Base-by-base conservation (phyloP, 1,139 yeast genomes). In the Debaryomyces sp. region DNA sequence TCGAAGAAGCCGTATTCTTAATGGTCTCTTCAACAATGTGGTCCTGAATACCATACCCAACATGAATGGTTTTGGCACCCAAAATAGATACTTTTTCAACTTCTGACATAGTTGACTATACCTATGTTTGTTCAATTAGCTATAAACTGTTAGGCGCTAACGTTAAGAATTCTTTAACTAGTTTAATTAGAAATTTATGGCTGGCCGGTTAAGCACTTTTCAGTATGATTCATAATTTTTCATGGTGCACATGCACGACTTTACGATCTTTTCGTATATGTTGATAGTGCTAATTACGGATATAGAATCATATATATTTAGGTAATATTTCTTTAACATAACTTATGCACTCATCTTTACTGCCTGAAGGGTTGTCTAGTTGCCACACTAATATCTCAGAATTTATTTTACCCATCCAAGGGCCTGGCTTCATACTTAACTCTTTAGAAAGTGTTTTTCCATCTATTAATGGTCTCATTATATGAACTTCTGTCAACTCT, bases 11-110 rank as follows among this genome's bases (percentile, higher is more conserved):
- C 61, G 87, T 77, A 42, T 77, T 77, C 17, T 71, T 60, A 37
- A 91, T 73, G 45, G 87, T 81, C 56, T 89, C 89, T 22, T 77
- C 68, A 48, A 89, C 90, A 52, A 94, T 85, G 63, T 90, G 95
- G 54, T 78, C 77, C 56, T 82, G 86, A 57, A 92, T 84, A 50
- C 86, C 82, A 73, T 87, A 90, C 34, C 99, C 99, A 53, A 95
- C 90, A 67, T 89, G 96, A 68, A 95, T 91, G 50, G 87, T 78
- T 49, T 92, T 94, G 55, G 81, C 70, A 30, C 97, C 97, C 63
- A 95, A 80, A 61, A 90, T 87, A 50, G 82, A 70, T 49, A 87
- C 89, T 65, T 81, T 85, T 54, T 79, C 68, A 40, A 75, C 71
- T 39, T 58, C 48, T 45, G 64, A 55, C 75, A 70, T 70, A 22